Evolutionary conservation across 345 rosid genomes (phyloP).

Genomic region (Pistacia atlantica): DNA sequence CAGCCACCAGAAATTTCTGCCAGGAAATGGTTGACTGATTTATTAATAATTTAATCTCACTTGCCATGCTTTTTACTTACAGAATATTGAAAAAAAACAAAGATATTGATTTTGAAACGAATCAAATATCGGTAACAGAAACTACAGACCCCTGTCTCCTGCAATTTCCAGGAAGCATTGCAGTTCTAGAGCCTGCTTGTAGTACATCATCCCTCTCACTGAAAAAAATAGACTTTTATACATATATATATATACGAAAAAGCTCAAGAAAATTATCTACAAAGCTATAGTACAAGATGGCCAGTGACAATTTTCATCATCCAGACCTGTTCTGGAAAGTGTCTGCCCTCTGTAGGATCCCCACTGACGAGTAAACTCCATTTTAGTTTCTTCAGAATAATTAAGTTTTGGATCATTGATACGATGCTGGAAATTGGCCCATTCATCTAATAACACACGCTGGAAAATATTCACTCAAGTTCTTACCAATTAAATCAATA

Average conservation of each 20-base stretch:
- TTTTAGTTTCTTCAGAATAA: slow-evolving; percentile 25
- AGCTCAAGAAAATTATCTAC: slow-evolving; percentile 7
- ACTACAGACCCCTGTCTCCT: slow-evolving; percentile 61
- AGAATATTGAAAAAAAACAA: neutral
- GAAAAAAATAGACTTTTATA: slow-evolving; percentile 21
- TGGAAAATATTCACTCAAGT: slow-evolving; percentile 19
- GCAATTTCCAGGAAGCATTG: slow-evolving; percentile 72
- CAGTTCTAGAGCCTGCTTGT: slow-evolving; percentile 70
- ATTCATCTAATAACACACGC: slow-evolving; percentile 66
- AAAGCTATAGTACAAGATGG: slow-evolving; percentile 1
- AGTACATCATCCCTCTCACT: slow-evolving; percentile 99
- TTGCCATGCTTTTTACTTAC: slow-evolving; percentile 6
- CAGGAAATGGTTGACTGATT: slow-evolving; percentile 23
- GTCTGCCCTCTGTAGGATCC: slow-evolving; percentile 95
- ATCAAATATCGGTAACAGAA: slow-evolving; percentile 11
- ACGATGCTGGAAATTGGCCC: slow-evolving; percentile 75
- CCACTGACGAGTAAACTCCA: slow-evolving; percentile 71
- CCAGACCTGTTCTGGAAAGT: slow-evolving; percentile 86
- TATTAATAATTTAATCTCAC: slow-evolving; percentile 5
- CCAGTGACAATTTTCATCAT: neutral
- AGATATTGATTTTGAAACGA: slow-evolving; percentile 4
- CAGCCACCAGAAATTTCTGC: slow-evolving; percentile 44
- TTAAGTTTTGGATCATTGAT: slow-evolving; percentile 27
- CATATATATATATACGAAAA: neutral
- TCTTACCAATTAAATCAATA: slow-evolving; percentile 6